Evolutionary conservation across 805 yeast species (phyloP), one percentile per base, ranked within the genome.

Genomic region (Yarrowia sp.): DNA sequence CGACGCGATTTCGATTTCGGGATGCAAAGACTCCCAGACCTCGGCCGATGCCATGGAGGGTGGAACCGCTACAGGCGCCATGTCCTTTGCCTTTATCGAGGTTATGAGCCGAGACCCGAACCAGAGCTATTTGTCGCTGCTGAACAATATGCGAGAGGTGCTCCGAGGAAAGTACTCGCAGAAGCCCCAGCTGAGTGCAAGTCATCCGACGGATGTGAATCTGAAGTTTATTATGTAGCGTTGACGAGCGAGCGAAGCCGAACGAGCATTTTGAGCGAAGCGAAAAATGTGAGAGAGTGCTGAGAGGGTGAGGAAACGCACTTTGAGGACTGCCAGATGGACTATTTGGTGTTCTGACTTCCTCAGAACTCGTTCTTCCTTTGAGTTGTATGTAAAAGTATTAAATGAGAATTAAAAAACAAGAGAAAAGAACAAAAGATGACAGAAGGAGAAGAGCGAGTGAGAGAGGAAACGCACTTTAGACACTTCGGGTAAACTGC

Each of bases 11-110:
- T 81, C 84, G 73, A 76, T 89, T 61, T 84, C 90, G 3, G 96
- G 96, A 5, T 90, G 96, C 66, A 88, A 87, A 70, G 96, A 89
- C 73, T 79, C 82, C 59, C 96, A 89, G 74, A 89, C 96, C 0
- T 81, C 87, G 62, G 96, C 96, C 6, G 96, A 89, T 72, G 87
- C 96, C 0, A 77, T 76, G 19, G 90, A 86, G 69, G 84, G 82
- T 36, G 91, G 92, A 25, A 74, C 73, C 12, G 81, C 84, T 41
- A 87, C 94, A 0, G 96, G 96, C 63, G 96, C 96, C 4, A 86
- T 89, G 88, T 85, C 91, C 22, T 87, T 83, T 74, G 86, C 96
- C 0, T 88, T 90, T 68, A 78, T 88, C 47, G 77, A 79, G 64
- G 92, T 87, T 8, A 74, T 89, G 77, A 68, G 74, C 24, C 75